Evolutionary conservation across 257 asterid species (phyloP).

Genomic region (Capsicum pubescens): DNA sequence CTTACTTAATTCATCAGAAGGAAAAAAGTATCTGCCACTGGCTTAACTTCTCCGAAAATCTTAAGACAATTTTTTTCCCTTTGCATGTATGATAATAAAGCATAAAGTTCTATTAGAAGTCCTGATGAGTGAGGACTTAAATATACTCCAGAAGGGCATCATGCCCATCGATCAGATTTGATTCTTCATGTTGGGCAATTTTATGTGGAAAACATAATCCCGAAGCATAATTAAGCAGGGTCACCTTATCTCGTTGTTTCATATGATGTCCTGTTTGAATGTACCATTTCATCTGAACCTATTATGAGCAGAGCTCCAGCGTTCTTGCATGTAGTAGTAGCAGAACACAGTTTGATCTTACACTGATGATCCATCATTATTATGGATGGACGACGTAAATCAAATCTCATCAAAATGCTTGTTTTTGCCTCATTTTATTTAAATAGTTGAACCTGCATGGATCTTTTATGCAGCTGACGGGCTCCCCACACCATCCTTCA

Average conservation of each 20-base stretch:
- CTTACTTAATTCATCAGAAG: not conserved
- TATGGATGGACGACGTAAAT: conserved; percentile 15
- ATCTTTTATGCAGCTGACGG: conserved; percentile 48
- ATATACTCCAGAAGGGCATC: conserved; percentile 1
- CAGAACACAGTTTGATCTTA: not conserved
- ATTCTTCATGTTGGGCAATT: not conserved
- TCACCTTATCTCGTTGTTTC: not conserved
- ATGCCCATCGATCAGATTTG: not conserved
- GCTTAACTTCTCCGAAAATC: not conserved
- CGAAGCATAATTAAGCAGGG: conserved; percentile 6
- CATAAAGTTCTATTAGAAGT: not conserved
- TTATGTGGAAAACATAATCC: not conserved
- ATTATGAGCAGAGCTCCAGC: not conserved
- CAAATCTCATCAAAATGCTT: not conserved
- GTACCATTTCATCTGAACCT: not conserved
- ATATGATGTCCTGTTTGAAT: not conserved
- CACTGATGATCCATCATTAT: not conserved
- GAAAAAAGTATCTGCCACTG: not conserved
- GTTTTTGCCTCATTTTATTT: not conserved
- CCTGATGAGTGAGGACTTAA: not conserved
- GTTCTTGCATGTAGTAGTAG: not conserved
- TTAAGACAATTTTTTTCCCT: not conserved
- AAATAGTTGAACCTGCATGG: not conserved
- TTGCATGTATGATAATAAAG: not conserved
- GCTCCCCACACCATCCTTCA: conserved; percentile 47